Percentiles rank a stretch among this genome's conserved stretches.
Evolutionary conservation across 2,329 filamentous ascomycete species (phyloP).

Genomic region (Aspergillus novoparasiticus): DNA sequence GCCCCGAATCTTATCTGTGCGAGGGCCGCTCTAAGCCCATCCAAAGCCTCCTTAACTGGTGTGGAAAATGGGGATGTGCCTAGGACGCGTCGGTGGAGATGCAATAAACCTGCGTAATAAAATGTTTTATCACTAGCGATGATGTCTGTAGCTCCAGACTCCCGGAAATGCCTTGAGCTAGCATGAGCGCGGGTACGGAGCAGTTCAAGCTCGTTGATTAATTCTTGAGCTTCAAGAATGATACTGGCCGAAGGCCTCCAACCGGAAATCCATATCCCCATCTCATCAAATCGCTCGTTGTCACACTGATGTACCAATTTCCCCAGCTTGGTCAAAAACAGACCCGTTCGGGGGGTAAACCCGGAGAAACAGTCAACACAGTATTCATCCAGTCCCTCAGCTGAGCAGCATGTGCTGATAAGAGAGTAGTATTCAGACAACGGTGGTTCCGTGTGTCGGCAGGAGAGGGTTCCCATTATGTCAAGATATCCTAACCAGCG

Average conservation of each 20-base stretch:
- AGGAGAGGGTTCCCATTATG: slow-evolving; percentile 71
- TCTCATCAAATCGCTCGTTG: slow-evolving; percentile 61
- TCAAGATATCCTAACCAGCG: slow-evolving; percentile 86
- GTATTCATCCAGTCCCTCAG: slow-evolving; percentile 62
- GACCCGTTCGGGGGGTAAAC: slow-evolving; percentile 72
- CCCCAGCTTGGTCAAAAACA: slow-evolving; percentile 71
- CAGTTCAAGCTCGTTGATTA: slow-evolving; percentile 64
- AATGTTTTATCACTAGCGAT: slow-evolving; percentile 75
- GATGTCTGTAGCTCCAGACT: slow-evolving; percentile 49
- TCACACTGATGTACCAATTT: slow-evolving; percentile 72
- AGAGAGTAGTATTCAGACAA: slow-evolving; percentile 54
- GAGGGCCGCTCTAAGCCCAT: slow-evolving; percentile 65
- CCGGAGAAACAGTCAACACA: slow-evolving; percentile 80
- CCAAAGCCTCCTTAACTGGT: slow-evolving; percentile 65
- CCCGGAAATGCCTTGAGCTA: slow-evolving; percentile 43
- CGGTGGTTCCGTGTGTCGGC: slow-evolving; percentile 57
- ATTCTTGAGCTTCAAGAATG: slow-evolving; percentile 58
- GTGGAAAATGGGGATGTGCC: slow-evolving; percentile 59
- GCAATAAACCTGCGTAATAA: slow-evolving; percentile 76
- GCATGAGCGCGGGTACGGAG: slow-evolving; percentile 49
- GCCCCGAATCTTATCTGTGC: slow-evolving; percentile 65
- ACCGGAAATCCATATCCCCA: slow-evolving; percentile 51
- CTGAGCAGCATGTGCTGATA: slow-evolving; percentile 50
- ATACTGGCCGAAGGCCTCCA: slow-evolving; percentile 63
- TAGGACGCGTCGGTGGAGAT: slow-evolving; percentile 73